Base-by-base conservation (phyloP, 257 asterid genomes). In the Schizonepeta tenuifolia region DNA sequence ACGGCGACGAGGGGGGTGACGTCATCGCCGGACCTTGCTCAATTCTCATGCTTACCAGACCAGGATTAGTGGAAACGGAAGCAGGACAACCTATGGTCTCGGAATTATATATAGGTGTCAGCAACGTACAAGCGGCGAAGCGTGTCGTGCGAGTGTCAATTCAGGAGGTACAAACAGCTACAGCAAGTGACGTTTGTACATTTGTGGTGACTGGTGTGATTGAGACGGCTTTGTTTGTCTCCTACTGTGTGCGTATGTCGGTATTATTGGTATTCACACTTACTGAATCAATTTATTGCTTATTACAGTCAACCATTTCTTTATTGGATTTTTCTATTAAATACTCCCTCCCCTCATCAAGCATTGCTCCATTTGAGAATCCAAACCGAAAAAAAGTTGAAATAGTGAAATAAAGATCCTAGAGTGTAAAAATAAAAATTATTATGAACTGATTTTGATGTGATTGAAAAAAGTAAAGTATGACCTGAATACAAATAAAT, bases 1-100 rank as follows among this genome's bases (percentile, higher is more conserved):
- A 82, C 46, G 86, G 33, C 46, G 86, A 24, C 14, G 83, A 63
- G n/a, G 90, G 65, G 2, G 86, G 61, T 28, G 89, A 49, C 76
- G 73, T n/a, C 83, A 66, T 54, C 61, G 0, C 78, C 33, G 78
- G 55, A n/a, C 69, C 51, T 41, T 46, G 74, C 43, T 44, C 70
- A 24, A 40, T 71, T 70, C 76, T 61, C 73, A 65, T 61, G 70
- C 17, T 57, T 41, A 24, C 26, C 69, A 47, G 33, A 24, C 26
- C 69, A 47, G 33, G 31, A 41, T 38, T 9, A 14, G 7, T 65
- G 56, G 40, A 24, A 14, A 6, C 54, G 9, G 54, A 47, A 24
- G 61, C 28, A 10, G 61, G 2, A 51, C n/a, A n/a, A n/a, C 3
- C 3, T 54, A 17, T 10, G 5, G 58, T 20, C 28, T 17, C 5